phyloP scores from a whole-genome alignment of 192 early-diverging fungal species.

The Bifiguratus adelaidae region DNA sequence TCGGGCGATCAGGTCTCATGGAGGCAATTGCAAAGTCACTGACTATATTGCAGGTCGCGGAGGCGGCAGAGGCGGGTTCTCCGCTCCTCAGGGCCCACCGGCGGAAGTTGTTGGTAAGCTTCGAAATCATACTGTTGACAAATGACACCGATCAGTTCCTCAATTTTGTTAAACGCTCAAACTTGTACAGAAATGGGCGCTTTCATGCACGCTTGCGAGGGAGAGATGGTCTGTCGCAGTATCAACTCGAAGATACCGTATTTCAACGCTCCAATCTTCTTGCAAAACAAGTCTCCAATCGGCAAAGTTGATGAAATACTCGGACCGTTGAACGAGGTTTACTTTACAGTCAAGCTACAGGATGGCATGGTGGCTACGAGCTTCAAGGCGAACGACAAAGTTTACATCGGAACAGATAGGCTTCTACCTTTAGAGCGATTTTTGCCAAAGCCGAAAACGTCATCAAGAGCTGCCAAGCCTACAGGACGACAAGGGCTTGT shows the following conservation, averaged over 20 bases:
- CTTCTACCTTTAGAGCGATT: slow-evolving; percentile 94
- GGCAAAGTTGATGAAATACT: slow-evolving; percentile 99
- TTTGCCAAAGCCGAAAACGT: slow-evolving; percentile 83
- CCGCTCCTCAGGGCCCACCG: slow-evolving; percentile 16
- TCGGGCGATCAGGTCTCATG: background rate
- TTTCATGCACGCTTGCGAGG: slow-evolving; percentile 93
- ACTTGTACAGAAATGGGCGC: slow-evolving; percentile 61
- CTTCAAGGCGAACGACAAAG: slow-evolving; percentile 87
- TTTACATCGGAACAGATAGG: slow-evolving; percentile 90
- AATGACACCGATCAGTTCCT: background rate
- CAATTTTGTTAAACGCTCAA: background rate
- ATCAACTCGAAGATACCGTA: slow-evolving; percentile 90
- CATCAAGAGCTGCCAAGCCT: slow-evolving; percentile 46
- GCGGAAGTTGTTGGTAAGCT: slow-evolving; percentile 25
- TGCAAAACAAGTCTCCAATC: slow-evolving; percentile 97
- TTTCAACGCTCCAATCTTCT: slow-evolving; percentile 98
- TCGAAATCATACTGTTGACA: background rate
- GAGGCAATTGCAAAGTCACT: background rate
- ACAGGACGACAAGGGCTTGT: slow-evolving; percentile 50
- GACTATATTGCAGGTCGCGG: slow-evolving; percentile 3
- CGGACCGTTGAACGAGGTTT: slow-evolving; percentile 95
- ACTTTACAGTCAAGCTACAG: slow-evolving; percentile 94
- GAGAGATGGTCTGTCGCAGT: slow-evolving; percentile 92
- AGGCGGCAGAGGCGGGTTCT: slow-evolving; percentile 7
- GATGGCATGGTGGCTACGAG: slow-evolving; percentile 84